Evolutionary conservation across 768 basidiomycete species (phyloP), one percentile per base, ranked within the genome.

Genomic region (Trametes gibbosa): DNA sequence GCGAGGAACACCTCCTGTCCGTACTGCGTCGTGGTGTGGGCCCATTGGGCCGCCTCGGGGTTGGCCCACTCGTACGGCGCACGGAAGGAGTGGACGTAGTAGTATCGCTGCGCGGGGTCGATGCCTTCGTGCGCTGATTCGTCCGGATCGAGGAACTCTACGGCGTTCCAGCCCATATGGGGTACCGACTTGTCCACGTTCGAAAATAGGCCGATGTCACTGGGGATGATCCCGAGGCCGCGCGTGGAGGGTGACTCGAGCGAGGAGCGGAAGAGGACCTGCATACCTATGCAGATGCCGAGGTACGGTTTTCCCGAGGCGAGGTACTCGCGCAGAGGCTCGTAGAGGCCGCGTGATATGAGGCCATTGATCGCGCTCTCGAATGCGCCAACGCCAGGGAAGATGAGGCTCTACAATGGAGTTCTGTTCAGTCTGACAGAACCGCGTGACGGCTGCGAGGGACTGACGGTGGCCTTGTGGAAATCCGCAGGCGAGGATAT

Each of bases 211-310:
- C 84, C 81, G 66, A 98, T 91, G n/a, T 80, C 78, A 64, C 78
- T 85, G n/a, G 92, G 89, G 62, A 99, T 87, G 63, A 93, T 73
- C 17, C 86, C 90, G 21, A 98, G 80, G n/a, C 96, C 95, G n/a
- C 68, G 72, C 25, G 76, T 75, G 19, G 71, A 68, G 16, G 84
- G 80, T 14, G 87, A 87, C 76, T 99, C 97, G 61, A 83, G 75
- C 16, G 96, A 98, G 14, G 89, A 85, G 58, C 82, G 77, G 75
- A 94, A 98, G 61, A 99, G 90, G 57, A 97, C 84, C 74, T 99
- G 97, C 87, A 99, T 89, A 67, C 97, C 97, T 69, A 99, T 92
- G 76, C 97, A 99, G 77, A 99, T 98, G 39, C 93, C 93, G 74
- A 97, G 92, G 75, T 97, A 99, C 2, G 96, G 97, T 66, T 81